These are phyloP conservation scores for Prunus mume DNA, from an alignment of 306 rosid species.

Conservation along the genomic window DNA sequence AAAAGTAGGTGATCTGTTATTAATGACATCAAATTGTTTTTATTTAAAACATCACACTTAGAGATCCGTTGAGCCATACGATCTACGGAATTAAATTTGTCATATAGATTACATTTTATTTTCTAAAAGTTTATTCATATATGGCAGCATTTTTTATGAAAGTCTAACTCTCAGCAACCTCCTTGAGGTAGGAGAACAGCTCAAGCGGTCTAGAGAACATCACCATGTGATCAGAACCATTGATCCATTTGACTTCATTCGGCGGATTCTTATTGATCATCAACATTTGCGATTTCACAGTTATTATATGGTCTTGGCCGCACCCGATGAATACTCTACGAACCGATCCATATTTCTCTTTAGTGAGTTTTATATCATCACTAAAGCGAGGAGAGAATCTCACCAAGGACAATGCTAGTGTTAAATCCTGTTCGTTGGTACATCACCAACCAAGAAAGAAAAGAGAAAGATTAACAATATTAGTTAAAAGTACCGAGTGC, in stretches of 20 bases:
- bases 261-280: constrained; percentile 36
- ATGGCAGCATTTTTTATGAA: background rate
- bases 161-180: constrained; percentile 21
- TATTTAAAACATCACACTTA: no score
- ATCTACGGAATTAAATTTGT: no score
- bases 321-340: constrained; percentile 33
- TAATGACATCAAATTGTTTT: no score
- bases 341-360: constrained; percentile 36
- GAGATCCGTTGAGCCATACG: no score
- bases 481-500: background rate
- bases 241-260: constrained; percentile 29
- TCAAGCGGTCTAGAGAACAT: constrained; percentile 41
- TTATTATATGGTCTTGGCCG: constrained; percentile 29
- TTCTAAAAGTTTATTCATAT: background rate
- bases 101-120: no score
- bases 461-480: no score
- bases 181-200: constrained; percentile 28
- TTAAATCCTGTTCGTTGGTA: constrained; percentile 24
- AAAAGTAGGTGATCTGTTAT: no score
- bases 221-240: constrained; percentile 48
- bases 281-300: constrained; percentile 26
- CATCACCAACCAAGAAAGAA: background rate
- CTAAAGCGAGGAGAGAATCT: background rate
- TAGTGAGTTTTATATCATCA: constrained; percentile 22
- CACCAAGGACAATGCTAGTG: constrained; percentile 32